Conservation (phyloP, 495 filamentous ascomycete genomes). For the Penicillium antarcticum region DNA sequence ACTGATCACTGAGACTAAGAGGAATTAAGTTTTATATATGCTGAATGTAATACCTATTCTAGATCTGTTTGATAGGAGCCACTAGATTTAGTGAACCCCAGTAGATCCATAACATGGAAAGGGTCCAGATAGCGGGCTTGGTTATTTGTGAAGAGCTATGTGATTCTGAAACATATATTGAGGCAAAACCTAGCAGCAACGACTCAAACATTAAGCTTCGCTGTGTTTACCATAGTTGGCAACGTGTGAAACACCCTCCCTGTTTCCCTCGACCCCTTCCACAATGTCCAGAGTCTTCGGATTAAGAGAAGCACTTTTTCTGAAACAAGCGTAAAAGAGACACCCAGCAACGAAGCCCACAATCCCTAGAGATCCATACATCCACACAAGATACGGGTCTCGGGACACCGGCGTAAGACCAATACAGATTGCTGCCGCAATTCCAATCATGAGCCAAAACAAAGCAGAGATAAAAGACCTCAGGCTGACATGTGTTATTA, state of each 20-base stretch:
- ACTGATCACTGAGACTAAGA: too few species aligned
- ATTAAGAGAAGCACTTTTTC: background rate
- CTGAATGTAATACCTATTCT: too few species aligned
- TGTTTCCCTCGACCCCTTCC: background rate
- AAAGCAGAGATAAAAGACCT: slow-evolving; percentile 27
- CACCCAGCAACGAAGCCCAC: slow-evolving; percentile 11
- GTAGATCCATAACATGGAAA: too few species aligned
- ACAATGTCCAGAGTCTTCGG: background rate
- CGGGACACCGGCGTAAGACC: slow-evolving; percentile 26
- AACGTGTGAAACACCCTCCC: background rate
- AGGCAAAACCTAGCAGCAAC: too few species aligned
- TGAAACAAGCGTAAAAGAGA: slow-evolving; percentile 13
- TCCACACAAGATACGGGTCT: slow-evolving; percentile 45
- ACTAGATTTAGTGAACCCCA: too few species aligned
- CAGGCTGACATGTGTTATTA: slow-evolving; percentile 6
- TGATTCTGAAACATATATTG: too few species aligned
- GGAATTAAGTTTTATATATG: too few species aligned
- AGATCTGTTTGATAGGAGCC: too few species aligned
- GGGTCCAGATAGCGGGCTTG: too few species aligned
- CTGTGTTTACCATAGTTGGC: background rate
- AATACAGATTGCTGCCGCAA: slow-evolving; percentile 27
- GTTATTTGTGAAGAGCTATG: too few species aligned
- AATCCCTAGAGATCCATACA: slow-evolving; percentile 43
- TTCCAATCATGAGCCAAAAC: slow-evolving; percentile 20
- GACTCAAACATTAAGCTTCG: too few species aligned